A percentile compares a stretch with the other conserved stretches of the same genome.
phyloP scores from a whole-genome alignment of 2,329 filamentous ascomycete genomes.

The Endocalyx cinctus region DNA sequence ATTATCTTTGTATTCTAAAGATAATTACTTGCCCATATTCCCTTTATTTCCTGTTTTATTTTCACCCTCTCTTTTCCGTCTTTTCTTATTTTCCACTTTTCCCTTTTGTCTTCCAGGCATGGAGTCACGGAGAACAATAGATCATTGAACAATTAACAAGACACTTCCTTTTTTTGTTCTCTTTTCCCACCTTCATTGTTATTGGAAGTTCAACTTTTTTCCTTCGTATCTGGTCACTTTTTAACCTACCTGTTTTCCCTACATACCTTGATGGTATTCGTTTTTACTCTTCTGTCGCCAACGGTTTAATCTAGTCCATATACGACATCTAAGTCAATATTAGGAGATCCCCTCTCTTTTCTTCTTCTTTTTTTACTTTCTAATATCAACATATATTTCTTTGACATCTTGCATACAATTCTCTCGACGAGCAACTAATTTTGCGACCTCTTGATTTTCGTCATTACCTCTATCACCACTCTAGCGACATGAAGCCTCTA shows the following conservation, averaged over 20 bases:
- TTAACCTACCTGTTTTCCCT: too few relatives aligned
- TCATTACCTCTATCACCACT: neutral
- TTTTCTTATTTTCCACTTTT: constrained; percentile 8
- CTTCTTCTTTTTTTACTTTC: constrained; percentile 7
- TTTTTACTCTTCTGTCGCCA: too few relatives aligned
- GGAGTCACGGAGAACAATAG: constrained; percentile 13
- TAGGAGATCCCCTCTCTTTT: constrained; percentile 5
- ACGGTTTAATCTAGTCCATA: too few relatives aligned
- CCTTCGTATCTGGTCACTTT: too few relatives aligned
- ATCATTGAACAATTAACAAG: constrained; percentile 14
- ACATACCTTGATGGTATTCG: too few relatives aligned
- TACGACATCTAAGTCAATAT: too few relatives aligned
- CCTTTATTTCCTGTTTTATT: too few relatives aligned
- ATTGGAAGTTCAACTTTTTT: too few relatives aligned
- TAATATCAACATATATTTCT: constrained; percentile 9
- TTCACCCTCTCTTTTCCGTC: constrained; percentile 4
- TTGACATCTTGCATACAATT: too few relatives aligned
- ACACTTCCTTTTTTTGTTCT: constrained; percentile 4
- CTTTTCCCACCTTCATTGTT: neutral
- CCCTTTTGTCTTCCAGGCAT: constrained; percentile 7
- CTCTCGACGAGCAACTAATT: constrained; percentile 5
- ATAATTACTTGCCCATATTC: too few relatives aligned
- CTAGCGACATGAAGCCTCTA: neutral
- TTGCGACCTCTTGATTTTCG: neutral
- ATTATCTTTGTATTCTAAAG: too few relatives aligned